Evolutionary conservation across 2,329 filamentous ascomycete species (phyloP), one percentile per base, ranked within the genome.

Genomic region (Fusarium anguioides): DNA sequence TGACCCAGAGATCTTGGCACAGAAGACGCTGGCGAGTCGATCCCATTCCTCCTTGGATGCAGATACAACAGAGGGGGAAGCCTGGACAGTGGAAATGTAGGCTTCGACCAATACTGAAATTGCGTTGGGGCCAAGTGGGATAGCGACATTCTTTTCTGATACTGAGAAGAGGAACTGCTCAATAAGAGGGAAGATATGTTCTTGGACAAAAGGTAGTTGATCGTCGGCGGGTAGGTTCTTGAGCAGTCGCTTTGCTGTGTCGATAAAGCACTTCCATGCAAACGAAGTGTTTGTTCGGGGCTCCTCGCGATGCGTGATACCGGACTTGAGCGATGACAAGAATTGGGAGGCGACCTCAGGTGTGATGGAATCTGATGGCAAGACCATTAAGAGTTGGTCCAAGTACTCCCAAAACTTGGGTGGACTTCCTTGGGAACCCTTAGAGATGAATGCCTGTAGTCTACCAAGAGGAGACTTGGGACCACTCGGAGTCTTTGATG

Each of bases 401-500:
- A 97, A 76, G 17, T 86, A 86, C 24, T 83, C 78, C 96, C 96
- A 99, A 74, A 90, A 97, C 11, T 84, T 85, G 5, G 84, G 79
- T 0, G 87, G 82, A 5, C 91, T 91, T n/a, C 89, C 87, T 73
- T 97, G 92, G 0, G 95, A 97, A 4, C 96, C 95, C 71, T 89
- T 92, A 64, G 91, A 89, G 8, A 98, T 81, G 69, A 96, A 96
- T 10, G 88, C 82, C 47, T 87, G 85, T 6, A 99, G 78, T 21
- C 90, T 80, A 6, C 81, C 80, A 3, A 86, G 68, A 0, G 86
- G 82, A 2, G 85, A 79, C 56, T 84, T 87, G 66, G 87, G 86
- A n/a, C 81, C 80, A 15, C 76, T 80, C 1, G 75, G 31, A 4
- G 64, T 48, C 17, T 73, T 70, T 5, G 83, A 59, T 77, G 85